Conservation (phyloP, 2,329 filamentous ascomycete genomes). For the Neonectria coccinea region DNA sequence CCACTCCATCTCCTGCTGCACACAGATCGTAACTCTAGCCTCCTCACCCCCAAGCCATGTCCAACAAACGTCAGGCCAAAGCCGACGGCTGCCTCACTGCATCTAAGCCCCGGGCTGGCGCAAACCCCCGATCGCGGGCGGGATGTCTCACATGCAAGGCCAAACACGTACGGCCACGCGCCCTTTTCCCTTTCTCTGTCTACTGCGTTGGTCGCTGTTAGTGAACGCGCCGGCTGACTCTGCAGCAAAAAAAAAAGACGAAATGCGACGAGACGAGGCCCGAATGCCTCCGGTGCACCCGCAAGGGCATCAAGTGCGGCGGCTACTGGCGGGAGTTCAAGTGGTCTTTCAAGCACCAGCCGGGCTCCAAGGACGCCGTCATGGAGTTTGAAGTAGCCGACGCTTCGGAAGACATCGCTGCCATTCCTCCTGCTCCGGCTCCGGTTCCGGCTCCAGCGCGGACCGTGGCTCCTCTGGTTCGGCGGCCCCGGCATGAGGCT, state of each 20-base stretch:
- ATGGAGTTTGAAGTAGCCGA: background rate
- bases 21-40: background rate
- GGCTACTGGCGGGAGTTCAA: constrained; percentile 50
- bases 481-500: background rate
- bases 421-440: too few relatives aligned
- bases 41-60: constrained; percentile 8
- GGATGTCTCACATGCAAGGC: constrained; percentile 47
- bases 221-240: constrained; percentile 18
- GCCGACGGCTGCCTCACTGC: constrained; percentile 12
- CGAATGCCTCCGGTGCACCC: constrained; percentile 43
- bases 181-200: background rate
- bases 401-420: background rate
- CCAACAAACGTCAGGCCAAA: constrained; percentile 19
- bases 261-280: constrained; percentile 50
- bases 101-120: constrained; percentile 23
- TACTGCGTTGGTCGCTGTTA: background rate
- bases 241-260: constrained; percentile 32
- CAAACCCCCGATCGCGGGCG: constrained; percentile 41
- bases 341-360: constrained; percentile 58
- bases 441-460: background rate
- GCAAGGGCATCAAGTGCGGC: constrained; percentile 46
- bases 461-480: background rate
- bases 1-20: background rate
- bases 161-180: constrained; percentile 37
- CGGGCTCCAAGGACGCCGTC: constrained; percentile 21